Evolutionary conservation across 306 rosid species (phyloP).

Genomic region (Glycyrrhiza uralensis): DNA sequence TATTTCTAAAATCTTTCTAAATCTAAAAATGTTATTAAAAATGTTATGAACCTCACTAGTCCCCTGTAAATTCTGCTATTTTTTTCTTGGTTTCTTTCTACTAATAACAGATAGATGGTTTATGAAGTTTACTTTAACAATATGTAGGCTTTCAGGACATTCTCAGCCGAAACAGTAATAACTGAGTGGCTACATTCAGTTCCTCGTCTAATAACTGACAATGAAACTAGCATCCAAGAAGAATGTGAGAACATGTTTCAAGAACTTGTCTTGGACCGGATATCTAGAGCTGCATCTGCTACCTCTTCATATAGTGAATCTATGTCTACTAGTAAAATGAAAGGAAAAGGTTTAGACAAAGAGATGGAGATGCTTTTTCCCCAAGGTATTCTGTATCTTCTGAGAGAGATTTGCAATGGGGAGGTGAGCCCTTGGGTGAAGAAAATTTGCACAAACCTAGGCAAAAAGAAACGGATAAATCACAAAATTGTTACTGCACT

Average conservation of each 20-base stretch:
- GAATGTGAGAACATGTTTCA: slow-evolving; percentile 84
- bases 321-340: not conserved
- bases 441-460: slow-evolving; percentile 81
- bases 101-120: not conserved
- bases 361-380: slow-evolving; percentile 56
- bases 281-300: slow-evolving; percentile 45
- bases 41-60: not conserved
- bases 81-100: slow-evolving; percentile 5
- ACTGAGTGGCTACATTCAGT: slow-evolving; percentile 89
- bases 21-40: not conserved
- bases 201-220: slow-evolving; percentile 76
- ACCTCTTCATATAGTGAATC: slow-evolving; percentile 31
- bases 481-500: slow-evolving; percentile 57
- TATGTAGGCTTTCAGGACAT: slow-evolving; percentile 73
- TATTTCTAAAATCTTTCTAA: not conserved
- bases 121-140: slow-evolving; percentile 12
- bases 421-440: slow-evolving; percentile 91
- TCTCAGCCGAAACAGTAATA: slow-evolving; percentile 60
- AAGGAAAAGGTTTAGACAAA: slow-evolving; percentile 33
- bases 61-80: not conserved
- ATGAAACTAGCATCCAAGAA: slow-evolving; percentile 92
- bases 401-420: slow-evolving; percentile 64
- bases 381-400: slow-evolving; percentile 50
- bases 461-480: slow-evolving; percentile 70
- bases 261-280: slow-evolving; percentile 80